A percentile compares a stretch with the other conserved stretches of the same genome.
These are phyloP conservation scores for Plasmopara halstedii DNA, from an alignment of 352 stramenopile species.

Conservation along the genomic window DNA sequence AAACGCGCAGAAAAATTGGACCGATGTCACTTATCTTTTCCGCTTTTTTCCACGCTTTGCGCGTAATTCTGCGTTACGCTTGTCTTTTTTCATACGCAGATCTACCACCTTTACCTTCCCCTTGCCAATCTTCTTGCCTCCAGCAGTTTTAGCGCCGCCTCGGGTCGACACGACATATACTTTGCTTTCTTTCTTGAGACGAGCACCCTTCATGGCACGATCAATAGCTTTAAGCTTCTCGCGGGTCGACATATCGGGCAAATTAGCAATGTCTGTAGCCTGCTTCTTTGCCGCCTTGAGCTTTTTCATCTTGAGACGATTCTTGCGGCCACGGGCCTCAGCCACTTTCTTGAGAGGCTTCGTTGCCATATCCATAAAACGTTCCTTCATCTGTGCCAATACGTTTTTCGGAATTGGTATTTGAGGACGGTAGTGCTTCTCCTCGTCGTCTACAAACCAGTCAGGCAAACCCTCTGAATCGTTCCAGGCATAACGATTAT, in stretches of 20 bases:
- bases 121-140: constrained; percentile 68
- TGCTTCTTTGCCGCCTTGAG: constrained; percentile 97
- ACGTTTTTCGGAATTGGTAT: constrained; percentile 94
- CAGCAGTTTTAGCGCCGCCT: constrained; percentile 49
- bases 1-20: too few species aligned
- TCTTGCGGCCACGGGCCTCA: constrained; percentile 95
- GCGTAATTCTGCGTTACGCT: constrained; percentile 75
- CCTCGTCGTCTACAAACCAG: constrained; percentile 97
- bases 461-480: constrained; percentile 93
- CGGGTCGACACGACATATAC: constrained; percentile 94
- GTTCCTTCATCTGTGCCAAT: constrained; percentile 97
- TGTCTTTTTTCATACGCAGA: constrained; percentile 97
- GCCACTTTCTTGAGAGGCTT: constrained; percentile 99
- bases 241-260: constrained; percentile 94
- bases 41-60: constrained; percentile 80
- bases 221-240: constrained; percentile 98
- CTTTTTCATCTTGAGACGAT: constrained; percentile 89
- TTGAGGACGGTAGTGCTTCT: constrained; percentile 97
- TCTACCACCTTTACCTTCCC: constrained; percentile 97
- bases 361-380: constrained; percentile 92
- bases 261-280: constrained; percentile 92
- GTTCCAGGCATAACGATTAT: constrained; percentile 99
- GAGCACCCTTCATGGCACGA: constrained; percentile 92
- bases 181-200: constrained; percentile 90
- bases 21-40: constrained; percentile 82